A percentile compares a stretch with the other conserved stretches of the same genome.
These are phyloP conservation scores for Fusarium nygamai DNA, from an alignment of 2,329 filamentous ascomycete species.

Conservation along the genomic window DNA sequence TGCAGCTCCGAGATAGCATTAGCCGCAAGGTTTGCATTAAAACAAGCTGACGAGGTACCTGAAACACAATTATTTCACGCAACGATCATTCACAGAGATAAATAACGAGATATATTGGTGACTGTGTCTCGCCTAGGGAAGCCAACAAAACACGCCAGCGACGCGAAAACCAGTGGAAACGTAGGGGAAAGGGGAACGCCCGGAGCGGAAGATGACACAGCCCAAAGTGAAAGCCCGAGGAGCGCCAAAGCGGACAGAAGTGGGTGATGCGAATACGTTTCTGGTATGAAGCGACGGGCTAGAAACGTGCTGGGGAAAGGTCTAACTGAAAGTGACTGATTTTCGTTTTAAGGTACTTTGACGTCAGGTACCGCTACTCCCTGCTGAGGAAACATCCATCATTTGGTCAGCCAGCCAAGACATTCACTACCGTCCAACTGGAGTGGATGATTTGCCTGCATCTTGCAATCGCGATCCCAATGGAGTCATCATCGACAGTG, in stretches of 20 bases:
- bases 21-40: neutral
- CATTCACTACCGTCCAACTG: conserved; percentile 3
- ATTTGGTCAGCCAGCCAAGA: conserved; percentile 21
- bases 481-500: conserved; percentile 16
- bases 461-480: conserved; percentile 28
- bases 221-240: conserved; percentile 37
- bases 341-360: conserved; percentile 37
- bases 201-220: conserved; percentile 18
- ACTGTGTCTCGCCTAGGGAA: neutral
- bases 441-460: conserved; percentile 9
- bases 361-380: conserved; percentile 20
- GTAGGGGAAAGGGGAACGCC: conserved; percentile 30
- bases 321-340: conserved; percentile 33
- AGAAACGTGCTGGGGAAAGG: conserved; percentile 36
- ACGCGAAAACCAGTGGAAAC: conserved; percentile 19
- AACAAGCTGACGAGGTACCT: neutral
- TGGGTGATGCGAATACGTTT: conserved; percentile 42
- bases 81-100: neutral
- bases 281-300: conserved; percentile 39
- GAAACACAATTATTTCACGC: neutral
- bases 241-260: conserved; percentile 41
- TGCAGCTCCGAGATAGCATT: neutral
- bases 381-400: conserved; percentile 23
- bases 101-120: conserved; percentile 7
- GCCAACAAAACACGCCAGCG: conserved; percentile 9